phyloP scores from a whole-genome alignment of 163 green algal genomes.

The Prototheca cutis region DNA sequence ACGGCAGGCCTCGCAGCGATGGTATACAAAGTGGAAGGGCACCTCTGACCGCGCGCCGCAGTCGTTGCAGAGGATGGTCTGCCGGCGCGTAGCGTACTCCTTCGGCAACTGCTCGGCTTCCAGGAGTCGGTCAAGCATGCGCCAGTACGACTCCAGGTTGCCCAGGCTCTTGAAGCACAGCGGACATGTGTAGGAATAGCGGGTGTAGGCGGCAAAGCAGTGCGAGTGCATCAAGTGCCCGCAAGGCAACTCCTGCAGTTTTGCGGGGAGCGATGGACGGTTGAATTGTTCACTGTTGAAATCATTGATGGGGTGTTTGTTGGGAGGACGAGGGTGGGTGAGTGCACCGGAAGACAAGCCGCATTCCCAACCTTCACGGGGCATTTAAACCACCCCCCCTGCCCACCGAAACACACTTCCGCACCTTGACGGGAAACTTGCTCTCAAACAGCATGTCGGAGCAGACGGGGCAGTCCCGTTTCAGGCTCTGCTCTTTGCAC shows the following conservation, averaged over 20 bases:
- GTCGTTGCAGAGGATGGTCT: conserved; percentile 89
- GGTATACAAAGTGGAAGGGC: conserved; percentile 90
- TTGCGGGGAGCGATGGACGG: no score
- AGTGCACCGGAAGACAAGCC: no score
- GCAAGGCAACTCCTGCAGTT: conserved; percentile 77
- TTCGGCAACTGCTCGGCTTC: conserved; percentile 59
- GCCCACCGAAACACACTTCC: no score
- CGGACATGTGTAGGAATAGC: conserved; percentile 88
- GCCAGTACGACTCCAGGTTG: conserved; percentile 95
- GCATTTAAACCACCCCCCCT: no score
- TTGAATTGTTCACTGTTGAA: no score
- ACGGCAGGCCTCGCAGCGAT: conserved; percentile 67
- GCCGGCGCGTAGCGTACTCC: conserved; percentile 52
- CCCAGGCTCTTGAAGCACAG: conserved; percentile 90
- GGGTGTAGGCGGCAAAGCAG: conserved; percentile 86
- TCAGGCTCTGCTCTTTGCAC: conserved; percentile 48
- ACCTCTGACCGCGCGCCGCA: conserved; percentile 59
- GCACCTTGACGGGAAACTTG: conserved; percentile 67
- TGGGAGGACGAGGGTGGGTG: no score
- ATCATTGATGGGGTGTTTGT: no score
- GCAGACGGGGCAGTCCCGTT: conserved; percentile 88
- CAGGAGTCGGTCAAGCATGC: conserved; percentile 91
- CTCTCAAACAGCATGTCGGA: conserved; percentile 91
- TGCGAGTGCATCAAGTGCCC: conserved; percentile 97
- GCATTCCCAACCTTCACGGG: no score